phyloP scores from a whole-genome alignment of 108 stramenopile genomes.

The Epithemia pelagica region DNA sequence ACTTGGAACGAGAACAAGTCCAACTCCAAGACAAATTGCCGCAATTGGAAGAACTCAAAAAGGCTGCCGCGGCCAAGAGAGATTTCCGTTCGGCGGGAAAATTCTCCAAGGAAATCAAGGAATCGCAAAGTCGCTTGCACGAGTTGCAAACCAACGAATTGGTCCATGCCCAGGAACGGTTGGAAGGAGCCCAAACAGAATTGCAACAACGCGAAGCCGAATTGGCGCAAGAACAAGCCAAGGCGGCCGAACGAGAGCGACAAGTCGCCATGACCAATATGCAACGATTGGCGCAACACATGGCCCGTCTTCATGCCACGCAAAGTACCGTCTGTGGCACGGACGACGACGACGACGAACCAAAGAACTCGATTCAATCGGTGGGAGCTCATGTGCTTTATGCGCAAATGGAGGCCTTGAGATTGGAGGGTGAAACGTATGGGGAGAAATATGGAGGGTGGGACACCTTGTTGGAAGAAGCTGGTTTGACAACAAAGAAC shows the following conservation, averaged over 20 bases:
- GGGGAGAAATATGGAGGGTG: constrained; percentile 66
- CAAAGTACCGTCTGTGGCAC: constrained; percentile 39
- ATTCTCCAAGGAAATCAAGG: constrained; percentile 84
- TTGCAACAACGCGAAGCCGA: constrained; percentile 32
- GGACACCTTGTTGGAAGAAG: constrained; percentile 28
- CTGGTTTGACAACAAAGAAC: constrained; percentile 6
- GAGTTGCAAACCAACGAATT: constrained; percentile 49
- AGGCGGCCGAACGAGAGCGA: constrained; percentile 53
- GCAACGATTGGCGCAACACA: constrained; percentile 45
- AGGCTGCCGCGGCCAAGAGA: constrained; percentile 56
- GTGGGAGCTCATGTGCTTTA: constrained; percentile 71
- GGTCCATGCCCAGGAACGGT: constrained; percentile 47
- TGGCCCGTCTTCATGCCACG: constrained; percentile 30
- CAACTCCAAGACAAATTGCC: constrained; percentile 49
- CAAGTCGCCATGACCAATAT: constrained; percentile 45
- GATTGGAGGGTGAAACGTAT: constrained; percentile 39
- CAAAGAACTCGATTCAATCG: constrained; percentile 40
- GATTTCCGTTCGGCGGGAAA: constrained; percentile 83
- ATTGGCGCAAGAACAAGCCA: constrained; percentile 41
- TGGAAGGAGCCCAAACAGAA: constrained; percentile 37
- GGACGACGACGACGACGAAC: constrained; percentile 10
- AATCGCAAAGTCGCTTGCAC: constrained; percentile 52
- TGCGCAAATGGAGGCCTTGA: constrained; percentile 58
- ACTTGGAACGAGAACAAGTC: constrained; percentile 42
- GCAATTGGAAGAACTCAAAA: constrained; percentile 66